These are phyloP conservation scores for Spathaspora hagerdaliae DNA, from an alignment of 805 yeast genomes.

Conservation along the genomic window DNA sequence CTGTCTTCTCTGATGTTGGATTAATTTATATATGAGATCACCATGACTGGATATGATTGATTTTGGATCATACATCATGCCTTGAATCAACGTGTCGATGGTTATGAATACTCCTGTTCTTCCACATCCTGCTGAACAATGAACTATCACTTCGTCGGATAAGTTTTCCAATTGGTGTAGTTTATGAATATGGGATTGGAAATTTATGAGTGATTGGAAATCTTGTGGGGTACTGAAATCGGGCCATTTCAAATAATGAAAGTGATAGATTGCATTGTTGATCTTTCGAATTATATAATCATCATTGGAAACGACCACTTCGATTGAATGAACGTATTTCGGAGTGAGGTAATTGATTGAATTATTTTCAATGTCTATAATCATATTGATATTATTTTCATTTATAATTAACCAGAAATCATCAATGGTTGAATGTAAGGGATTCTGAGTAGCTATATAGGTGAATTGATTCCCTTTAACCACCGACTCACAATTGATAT, in stretches of 20 bases:
- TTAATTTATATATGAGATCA: conserved; percentile 61
- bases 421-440: conserved; percentile 36
- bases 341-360: neutral
- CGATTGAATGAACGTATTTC: conserved; percentile 5
- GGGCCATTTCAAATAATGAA: conserved; percentile 43
- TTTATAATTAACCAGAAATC: conserved; percentile 42
- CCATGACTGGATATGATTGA: conserved; percentile 11
- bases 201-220: conserved; percentile 24
- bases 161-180: conserved; percentile 10
- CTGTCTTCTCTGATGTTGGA: conserved; percentile 66
- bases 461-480: conserved; percentile 13
- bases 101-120: conserved; percentile 52
- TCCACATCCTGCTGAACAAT: conserved; percentile 62
- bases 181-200: neutral
- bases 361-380: conserved; percentile 14
- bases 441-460: conserved; percentile 46
- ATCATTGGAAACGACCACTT: conserved; percentile 6
- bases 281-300: conserved; percentile 15
- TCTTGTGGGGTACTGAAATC: conserved; percentile 42
- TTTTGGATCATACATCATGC: conserved; percentile 11
- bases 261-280: conserved; percentile 26
- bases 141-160: conserved; percentile 30
- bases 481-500: conserved; percentile 26
- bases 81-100: conserved; percentile 36
- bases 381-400: conserved; percentile 29